Conservation (phyloP, 176 grass and related monocot species). For the Pontederia crassipes region DNA sequence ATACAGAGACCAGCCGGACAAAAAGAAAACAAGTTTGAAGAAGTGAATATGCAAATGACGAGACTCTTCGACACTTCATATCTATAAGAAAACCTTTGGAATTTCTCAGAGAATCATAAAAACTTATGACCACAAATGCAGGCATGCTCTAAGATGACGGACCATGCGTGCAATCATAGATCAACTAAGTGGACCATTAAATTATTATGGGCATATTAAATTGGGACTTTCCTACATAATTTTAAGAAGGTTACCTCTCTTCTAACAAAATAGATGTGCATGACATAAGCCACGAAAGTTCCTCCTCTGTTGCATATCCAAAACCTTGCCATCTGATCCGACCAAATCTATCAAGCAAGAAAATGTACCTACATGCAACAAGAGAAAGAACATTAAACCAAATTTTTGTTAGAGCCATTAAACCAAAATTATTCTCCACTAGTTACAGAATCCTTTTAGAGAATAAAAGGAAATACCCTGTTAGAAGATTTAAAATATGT, state of each 20-base stretch:
- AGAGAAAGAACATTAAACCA: not conserved
- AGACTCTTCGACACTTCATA: too few relatives aligned
- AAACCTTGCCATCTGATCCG: slow-evolving; percentile 95
- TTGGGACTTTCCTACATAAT: too few relatives aligned
- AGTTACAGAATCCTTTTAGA: not conserved
- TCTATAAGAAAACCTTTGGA: too few relatives aligned
- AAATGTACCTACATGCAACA: slow-evolving; percentile 51
- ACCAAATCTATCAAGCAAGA: slow-evolving; percentile 56
- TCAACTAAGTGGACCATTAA: too few relatives aligned
- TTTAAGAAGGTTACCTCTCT: slow-evolving; percentile 29
- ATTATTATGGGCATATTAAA: too few relatives aligned
- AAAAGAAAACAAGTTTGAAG: too few relatives aligned
- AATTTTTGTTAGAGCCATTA: not conserved
- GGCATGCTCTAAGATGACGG: too few relatives aligned
- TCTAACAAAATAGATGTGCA: slow-evolving; percentile 61
- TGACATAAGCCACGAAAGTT: slow-evolving; percentile 39
- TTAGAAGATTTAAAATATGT: slow-evolving; percentile 83
- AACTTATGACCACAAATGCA: too few relatives aligned
- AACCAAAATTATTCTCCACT: not conserved
- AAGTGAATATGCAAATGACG: too few relatives aligned
- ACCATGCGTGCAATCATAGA: too few relatives aligned
- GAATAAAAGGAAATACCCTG: slow-evolving; percentile 38
- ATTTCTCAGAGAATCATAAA: too few relatives aligned
- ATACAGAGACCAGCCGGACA: too few relatives aligned
- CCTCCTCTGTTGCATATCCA: slow-evolving; percentile 65